A percentile compares a stretch with the other conserved stretches of the same genome.
Evolutionary conservation across 2,329 filamentous ascomycete genomes (phyloP).

Genomic region (Tolypocladium guangdongense): DNA sequence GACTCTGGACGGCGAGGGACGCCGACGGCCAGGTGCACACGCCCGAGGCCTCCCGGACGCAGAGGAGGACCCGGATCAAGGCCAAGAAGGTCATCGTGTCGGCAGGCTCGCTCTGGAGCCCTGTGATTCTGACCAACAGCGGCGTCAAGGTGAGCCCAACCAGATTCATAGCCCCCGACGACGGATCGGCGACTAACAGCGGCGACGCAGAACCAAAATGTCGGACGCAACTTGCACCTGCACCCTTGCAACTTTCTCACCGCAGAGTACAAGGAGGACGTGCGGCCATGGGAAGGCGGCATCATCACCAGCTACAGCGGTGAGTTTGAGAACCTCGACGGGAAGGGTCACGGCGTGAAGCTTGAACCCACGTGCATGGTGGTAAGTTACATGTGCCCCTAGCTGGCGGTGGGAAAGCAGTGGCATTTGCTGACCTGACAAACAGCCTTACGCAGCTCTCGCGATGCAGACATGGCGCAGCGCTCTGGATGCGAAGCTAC

Average conservation of each 20-base stretch:
- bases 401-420: not conserved
- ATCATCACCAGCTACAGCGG: conserved; percentile 71
- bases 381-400: conserved; percentile 22
- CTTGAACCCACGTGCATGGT: conserved; percentile 67
- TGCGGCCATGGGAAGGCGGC: conserved; percentile 60
- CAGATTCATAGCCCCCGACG: not conserved
- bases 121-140: conserved; percentile 65
- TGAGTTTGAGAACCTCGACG: conserved; percentile 73
- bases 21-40: conserved; percentile 45
- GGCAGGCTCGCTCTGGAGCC: conserved; percentile 65
- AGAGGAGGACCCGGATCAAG: conserved; percentile 56
- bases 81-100: conserved; percentile 76
- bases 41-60: conserved; percentile 32
- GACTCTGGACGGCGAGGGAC: conserved; percentile 66
- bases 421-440: conserved; percentile 6
- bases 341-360: conserved; percentile 70
- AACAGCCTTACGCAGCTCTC: conserved; percentile 52
- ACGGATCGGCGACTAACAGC: conserved; percentile 9
- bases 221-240: conserved; percentile 71
- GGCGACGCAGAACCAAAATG: conserved; percentile 53
- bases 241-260: conserved; percentile 57
- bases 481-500: conserved; percentile 62
- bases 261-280: conserved; percentile 59
- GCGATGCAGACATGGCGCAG: conserved; percentile 54
- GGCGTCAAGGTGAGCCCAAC: conserved; percentile 50